These are phyloP conservation scores for Clonostachys rhizophaga DNA, from an alignment of 2,329 filamentous ascomycete species.

Conservation along the genomic window DNA sequence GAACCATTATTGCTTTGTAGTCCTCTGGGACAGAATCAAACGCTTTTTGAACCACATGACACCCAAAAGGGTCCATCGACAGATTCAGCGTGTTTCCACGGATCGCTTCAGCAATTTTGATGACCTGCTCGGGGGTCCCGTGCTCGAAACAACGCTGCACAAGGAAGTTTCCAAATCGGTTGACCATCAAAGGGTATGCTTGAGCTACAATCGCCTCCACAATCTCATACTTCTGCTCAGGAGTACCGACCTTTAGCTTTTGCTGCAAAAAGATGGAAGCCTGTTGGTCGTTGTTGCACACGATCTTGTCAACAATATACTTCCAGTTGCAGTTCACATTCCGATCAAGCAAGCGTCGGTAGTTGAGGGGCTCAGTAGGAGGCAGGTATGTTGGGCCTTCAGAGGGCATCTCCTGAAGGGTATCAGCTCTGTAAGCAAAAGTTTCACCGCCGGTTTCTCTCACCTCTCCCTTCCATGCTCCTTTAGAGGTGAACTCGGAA, in stretches of 20 bases:
- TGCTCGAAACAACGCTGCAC: slow-evolving; percentile 99
- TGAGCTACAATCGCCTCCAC: slow-evolving; percentile 94
- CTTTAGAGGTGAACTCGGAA: slow-evolving; percentile 63
- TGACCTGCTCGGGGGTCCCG: slow-evolving; percentile 88
- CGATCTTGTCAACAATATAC: slow-evolving; percentile 99
- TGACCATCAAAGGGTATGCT: slow-evolving; percentile 94
- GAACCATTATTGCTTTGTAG: slow-evolving; percentile 98
- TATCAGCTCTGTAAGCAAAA: slow-evolving; percentile 6
- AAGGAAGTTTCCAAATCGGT: slow-evolving; percentile 97
- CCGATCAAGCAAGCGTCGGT: slow-evolving; percentile 88
- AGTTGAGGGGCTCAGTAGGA: slow-evolving; percentile 90
- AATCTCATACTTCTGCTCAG: slow-evolving; percentile 95
- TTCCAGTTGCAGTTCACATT: slow-evolving; percentile 99
- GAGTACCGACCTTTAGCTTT: slow-evolving; percentile 94
- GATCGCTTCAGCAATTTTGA: slow-evolving; percentile 91
- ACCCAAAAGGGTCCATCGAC: slow-evolving; percentile 98
- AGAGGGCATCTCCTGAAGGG: slow-evolving; percentile 34
- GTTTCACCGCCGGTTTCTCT: slow-evolving; percentile 9
- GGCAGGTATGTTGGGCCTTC: slow-evolving; percentile 76
- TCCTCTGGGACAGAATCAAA: slow-evolving; percentile 97
- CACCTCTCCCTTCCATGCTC: slow-evolving; percentile 52
- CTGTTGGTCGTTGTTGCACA: slow-evolving; percentile 98
- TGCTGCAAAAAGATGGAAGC: slow-evolving; percentile 98
- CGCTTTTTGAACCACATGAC: slow-evolving; percentile 96
- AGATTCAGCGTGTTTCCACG: slow-evolving; percentile 89